Evolutionary conservation across 768 basidiomycete species (phyloP), one percentile per base, ranked within the genome.

Genomic region (Coprinellus micaceus): DNA sequence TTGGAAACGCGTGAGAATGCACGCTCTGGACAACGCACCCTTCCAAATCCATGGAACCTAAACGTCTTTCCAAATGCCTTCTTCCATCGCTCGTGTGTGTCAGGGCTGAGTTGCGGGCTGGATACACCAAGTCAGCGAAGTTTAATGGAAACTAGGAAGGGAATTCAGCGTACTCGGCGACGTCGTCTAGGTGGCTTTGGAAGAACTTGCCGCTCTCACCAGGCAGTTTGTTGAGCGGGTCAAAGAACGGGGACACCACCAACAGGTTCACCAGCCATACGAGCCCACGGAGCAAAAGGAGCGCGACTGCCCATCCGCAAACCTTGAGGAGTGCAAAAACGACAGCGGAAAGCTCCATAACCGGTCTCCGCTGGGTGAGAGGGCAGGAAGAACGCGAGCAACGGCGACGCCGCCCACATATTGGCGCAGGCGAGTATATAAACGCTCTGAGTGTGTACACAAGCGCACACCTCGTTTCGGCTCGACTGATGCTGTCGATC

Each of bases 31-130:
- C n/a, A n/a, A n/a, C n/a, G n/a, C 57, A 80, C 81, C 64, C 65
- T 75, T 39, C 82, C 82, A 65, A 78, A 80, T 1, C 82, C 82
- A 60, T 84, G 77, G 54, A 82, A 81, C 40, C 77, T 66, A 57
- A 82, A 80, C 1, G 80, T 83, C 58, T 76, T 75, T 11, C 82
- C 82, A 64, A 73, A 79, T 15, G 58, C 64, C 53, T 67, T 69
- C 24, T 70, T 68, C 80, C 80, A 83, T 19, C 73, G 68, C 15
- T 72, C 67, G 60, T 81, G 72, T 1, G 73, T 74, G 4, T 66
- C 61, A 7, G 73, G 64, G 58, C 75, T 78, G 25, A 70, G 54
- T 48, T 70, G 66, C 7, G 82, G 82, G 56, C 82, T 83, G 52
- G 44, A 41, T 40, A n/a, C 50, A 54, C 28, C 29, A 46, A 26